Evolutionary conservation across 495 filamentous ascomycete species (phyloP).

Genomic region (Hypomontagnella monticulosa): DNA sequence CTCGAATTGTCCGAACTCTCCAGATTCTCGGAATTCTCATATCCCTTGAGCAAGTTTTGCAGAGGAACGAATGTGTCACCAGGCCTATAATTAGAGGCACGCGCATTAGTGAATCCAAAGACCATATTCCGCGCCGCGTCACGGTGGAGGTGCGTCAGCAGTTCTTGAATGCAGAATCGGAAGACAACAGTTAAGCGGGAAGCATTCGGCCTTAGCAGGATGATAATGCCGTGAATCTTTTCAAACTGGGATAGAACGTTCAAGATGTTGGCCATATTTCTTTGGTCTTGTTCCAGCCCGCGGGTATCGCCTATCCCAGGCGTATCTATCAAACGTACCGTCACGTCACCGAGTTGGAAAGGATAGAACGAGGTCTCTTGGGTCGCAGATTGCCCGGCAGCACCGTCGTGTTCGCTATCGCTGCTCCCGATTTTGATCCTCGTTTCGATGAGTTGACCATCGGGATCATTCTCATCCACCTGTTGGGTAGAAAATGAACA

Average conservation of each 20-base stretch:
- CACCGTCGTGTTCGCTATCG: background rate
- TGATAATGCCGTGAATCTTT: background rate
- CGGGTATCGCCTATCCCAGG: slow-evolving; percentile 6
- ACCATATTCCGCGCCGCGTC: background rate
- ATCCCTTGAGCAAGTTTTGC: background rate
- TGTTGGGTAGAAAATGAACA: background rate
- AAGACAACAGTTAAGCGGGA: background rate
- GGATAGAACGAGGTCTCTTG: background rate
- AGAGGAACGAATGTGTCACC: slow-evolving; percentile 2
- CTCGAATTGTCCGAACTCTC: no score
- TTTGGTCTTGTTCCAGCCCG: slow-evolving; percentile 2
- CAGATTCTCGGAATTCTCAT: background rate
- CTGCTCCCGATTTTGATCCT: slow-evolving; percentile 2
- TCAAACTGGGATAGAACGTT: background rate
- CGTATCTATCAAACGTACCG: slow-evolving; percentile 1
- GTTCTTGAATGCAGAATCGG: slow-evolving; percentile 1
- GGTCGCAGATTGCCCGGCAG: background rate
- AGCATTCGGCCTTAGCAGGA: background rate
- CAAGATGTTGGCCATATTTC: slow-evolving; percentile 4
- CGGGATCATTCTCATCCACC: background rate
- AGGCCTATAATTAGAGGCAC: background rate
- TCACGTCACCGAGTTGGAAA: background rate
- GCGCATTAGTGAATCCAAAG: slow-evolving; percentile 1
- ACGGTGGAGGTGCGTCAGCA: slow-evolving; percentile 3
- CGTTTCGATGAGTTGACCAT: background rate